These are phyloP conservation scores for Microcyclospora pomicola DNA, from an alignment of 2,329 filamentous ascomycete genomes.

Conservation along the genomic window DNA sequence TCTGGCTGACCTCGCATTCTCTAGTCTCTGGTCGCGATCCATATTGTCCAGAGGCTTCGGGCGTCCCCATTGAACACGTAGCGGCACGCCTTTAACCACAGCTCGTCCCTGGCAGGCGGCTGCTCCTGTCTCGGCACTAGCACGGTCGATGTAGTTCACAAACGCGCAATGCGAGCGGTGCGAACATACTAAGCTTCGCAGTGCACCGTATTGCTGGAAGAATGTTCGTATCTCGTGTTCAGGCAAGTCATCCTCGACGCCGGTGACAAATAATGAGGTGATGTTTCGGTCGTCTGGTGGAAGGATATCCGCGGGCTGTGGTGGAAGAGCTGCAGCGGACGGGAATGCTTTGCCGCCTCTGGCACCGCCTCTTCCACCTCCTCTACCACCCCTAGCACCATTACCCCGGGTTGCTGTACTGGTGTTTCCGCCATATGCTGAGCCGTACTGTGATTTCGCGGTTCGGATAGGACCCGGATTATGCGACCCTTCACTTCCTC, in stretches of 20 bases:
- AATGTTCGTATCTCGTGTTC: conserved; percentile 84
- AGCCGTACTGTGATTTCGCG: conserved; percentile 29
- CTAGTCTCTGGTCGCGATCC: conserved; percentile 69
- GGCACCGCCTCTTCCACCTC: conserved; percentile 32
- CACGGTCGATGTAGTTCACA: conserved; percentile 78
- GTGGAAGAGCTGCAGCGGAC: conserved; percentile 58
- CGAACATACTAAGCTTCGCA: conserved; percentile 86
- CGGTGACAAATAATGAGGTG: conserved; percentile 87
- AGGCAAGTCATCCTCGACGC: conserved; percentile 88
- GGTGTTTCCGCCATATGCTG: conserved; percentile 13
- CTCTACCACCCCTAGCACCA: conserved; percentile 23
- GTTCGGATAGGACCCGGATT: conserved; percentile 65
- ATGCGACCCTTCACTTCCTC: conserved; percentile 22
- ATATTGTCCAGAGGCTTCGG: conserved; percentile 85
- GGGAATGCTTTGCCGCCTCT: conserved; percentile 48
- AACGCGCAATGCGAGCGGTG: conserved; percentile 97
- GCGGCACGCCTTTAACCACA: conserved; percentile 77
- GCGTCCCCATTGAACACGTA: conserved; percentile 83
- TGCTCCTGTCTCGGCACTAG: conserved; percentile 75
- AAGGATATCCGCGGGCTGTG: conserved; percentile 69
- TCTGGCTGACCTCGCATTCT: conserved; percentile 68
- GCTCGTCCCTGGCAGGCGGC: conserved; percentile 74
- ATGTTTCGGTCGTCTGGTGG: conserved; percentile 76
- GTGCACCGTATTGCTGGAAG: conserved; percentile 76
- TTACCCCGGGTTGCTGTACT: conserved; percentile 8